Base-by-base conservation (phyloP, 768 basidiomycete genomes). In the Thelephora ganbajun region DNA sequence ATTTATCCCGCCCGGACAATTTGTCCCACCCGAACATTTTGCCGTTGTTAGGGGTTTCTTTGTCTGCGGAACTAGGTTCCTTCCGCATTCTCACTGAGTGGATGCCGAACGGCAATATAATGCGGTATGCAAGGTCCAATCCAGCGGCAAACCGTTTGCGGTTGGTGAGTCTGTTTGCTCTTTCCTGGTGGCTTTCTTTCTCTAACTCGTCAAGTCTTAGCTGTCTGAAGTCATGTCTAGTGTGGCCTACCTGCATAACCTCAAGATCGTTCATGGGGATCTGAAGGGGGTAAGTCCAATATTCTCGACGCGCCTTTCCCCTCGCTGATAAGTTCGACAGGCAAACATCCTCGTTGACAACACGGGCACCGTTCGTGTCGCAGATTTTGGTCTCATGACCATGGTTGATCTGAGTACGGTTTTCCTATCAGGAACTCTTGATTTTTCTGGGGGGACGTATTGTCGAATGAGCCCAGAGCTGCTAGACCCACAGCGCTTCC, bases 351-450 rank as follows among this genome's bases (percentile, higher is more conserved):
- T 59, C 11, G 50, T 61, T 11, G 51, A 57, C 42, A 48, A 52
- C 12, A 44, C 35, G 1, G 52, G 53, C 2, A 44, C 35, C 30
- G 51, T 54, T 6, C 52, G 51, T 33, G 48, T 61, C 1, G 46
- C 53, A 9, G 59, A 61, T 45, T 61, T 61, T 36, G 59, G 59
- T 1, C 44, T 61, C 16, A 55, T 55, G 7, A 39, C 35, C 23
- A 33, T 53, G 12, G 11, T 52, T 35, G 43, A 26, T 3, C 51
- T 48, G 26, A 54, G 51, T 11, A 54, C 54, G 9, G 9, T 42
- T 16, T 53, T 46, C 36, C 35, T 47, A 11, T 20, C 26, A 16
- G 22, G 19, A 3, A 11, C 20, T 2, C 13, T 18, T 9, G 34
- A 20, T 33, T 33, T 34, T 3, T 18, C 23, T 5, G 14, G 16